Percentiles rank a stretch among this genome's conserved stretches.
These are phyloP conservation scores for Erysimum cheiri DNA, from an alignment of 441 rosid genomes.

Conservation along the genomic window DNA sequence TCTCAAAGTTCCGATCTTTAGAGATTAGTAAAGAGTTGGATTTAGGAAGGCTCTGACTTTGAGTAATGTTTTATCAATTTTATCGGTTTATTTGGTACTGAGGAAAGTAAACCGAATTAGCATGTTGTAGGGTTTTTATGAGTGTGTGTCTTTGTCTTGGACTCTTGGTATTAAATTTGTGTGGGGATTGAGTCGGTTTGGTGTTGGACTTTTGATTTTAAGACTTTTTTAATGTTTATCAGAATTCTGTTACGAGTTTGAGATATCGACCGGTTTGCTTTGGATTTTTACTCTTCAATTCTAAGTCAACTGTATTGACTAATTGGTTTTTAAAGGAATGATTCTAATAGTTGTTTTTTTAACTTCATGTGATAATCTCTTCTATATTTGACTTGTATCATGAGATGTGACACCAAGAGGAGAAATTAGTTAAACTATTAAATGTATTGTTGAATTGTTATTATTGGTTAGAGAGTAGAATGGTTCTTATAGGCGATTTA, in stretches of 20 bases:
- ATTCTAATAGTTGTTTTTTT: no score
- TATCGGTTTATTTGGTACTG: not conserved
- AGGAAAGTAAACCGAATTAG: slow-evolving; percentile 11
- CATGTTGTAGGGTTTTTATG: slow-evolving; percentile 27
- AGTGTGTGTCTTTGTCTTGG: slow-evolving; percentile 24
- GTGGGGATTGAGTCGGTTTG: slow-evolving; percentile 39
- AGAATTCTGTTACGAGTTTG: slow-evolving; percentile 11
- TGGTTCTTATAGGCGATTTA: no score
- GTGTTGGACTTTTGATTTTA: slow-evolving; percentile 15
- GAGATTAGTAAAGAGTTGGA: slow-evolving; percentile 35
- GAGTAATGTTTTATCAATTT: slow-evolving; percentile 6
- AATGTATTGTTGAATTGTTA: not conserved
- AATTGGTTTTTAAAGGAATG: not conserved
- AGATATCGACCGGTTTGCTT: slow-evolving; percentile 9
- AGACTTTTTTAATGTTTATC: slow-evolving; percentile 11
- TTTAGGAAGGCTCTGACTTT: slow-evolving; percentile 31
- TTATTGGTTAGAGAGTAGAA: no score
- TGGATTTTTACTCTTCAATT: not conserved
- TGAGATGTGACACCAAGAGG: slow-evolving; percentile 5
- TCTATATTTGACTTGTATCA: not conserved
- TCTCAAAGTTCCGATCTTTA: slow-evolving; percentile 38
- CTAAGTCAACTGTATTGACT: slow-evolving; percentile 4
- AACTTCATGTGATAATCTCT: no score
- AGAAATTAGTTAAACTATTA: not conserved
- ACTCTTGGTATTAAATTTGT: slow-evolving; percentile 5